Conservation (phyloP, 148 eudicot species). For the Spergularia marina region DNA sequence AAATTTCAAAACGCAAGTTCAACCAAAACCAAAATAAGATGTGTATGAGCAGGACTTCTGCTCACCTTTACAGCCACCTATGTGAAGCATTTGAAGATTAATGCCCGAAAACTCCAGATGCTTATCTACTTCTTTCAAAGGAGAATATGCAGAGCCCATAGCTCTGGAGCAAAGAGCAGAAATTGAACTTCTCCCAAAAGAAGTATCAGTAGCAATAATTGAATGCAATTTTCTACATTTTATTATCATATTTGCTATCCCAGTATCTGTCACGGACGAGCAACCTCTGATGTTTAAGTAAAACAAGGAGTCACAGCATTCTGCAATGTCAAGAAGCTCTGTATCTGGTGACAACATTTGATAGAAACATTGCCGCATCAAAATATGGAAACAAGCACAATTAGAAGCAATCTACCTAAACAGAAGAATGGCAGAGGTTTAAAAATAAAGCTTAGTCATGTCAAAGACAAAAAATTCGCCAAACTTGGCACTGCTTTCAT, state of each 20-base stretch:
- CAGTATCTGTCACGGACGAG: slow-evolving; percentile 63
- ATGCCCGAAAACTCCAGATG: slow-evolving; percentile 32
- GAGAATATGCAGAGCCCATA: slow-evolving; percentile 23
- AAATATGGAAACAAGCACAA: background rate
- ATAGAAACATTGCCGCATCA: background rate
- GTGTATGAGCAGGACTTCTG: slow-evolving; percentile 8
- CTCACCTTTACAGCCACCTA: slow-evolving; percentile 81
- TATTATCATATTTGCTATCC: slow-evolving; percentile 56
- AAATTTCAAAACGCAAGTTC: background rate
- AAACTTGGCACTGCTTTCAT: too few species aligned
- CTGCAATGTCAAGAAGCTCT: slow-evolving; percentile 56
- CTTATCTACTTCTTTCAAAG: slow-evolving; percentile 22
- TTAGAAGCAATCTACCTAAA: background rate
- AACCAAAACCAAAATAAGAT: background rate
- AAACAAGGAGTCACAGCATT: slow-evolving; percentile 47
- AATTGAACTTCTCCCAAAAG: slow-evolving; percentile 57
- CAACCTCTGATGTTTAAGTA: slow-evolving; percentile 76
- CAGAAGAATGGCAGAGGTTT: background rate
- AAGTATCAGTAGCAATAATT: slow-evolving; percentile 65
- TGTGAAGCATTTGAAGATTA: slow-evolving; percentile 53
- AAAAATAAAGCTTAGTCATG: background rate
- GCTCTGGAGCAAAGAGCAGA: slow-evolving; percentile 50
- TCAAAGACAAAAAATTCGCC: background rate
- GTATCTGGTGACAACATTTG: slow-evolving; percentile 48
- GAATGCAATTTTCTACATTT: slow-evolving; percentile 59